phyloP scores from a whole-genome alignment of 257 asterid genomes.

The Nicotiana benthamiana region DNA sequence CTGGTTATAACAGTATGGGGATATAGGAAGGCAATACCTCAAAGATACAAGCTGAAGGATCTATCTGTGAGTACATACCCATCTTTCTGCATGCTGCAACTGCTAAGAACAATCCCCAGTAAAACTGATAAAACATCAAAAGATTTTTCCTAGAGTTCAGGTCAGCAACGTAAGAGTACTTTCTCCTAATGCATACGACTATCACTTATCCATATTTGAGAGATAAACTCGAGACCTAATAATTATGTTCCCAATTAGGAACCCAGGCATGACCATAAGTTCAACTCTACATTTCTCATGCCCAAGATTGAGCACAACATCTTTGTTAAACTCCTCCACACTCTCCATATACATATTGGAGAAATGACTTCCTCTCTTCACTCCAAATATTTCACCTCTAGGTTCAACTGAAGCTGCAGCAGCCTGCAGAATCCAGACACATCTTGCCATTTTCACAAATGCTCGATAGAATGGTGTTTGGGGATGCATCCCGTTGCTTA shows the following conservation, averaged over 20 bases:
- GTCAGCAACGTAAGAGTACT: background rate
- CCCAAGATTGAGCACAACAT: slow-evolving; percentile 20
- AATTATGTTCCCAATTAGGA: slow-evolving; percentile 40
- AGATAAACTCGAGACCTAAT: slow-evolving; percentile 64
- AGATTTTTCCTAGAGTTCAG: slow-evolving; percentile 2
- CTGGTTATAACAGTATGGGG: background rate
- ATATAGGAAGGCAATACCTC: background rate
- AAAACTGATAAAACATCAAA: background rate
- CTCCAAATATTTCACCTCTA: slow-evolving; percentile 42
- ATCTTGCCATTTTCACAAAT: slow-evolving; percentile 72
- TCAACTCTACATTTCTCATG: slow-evolving; percentile 49
- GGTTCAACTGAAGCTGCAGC: slow-evolving; percentile 35
- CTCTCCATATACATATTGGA: slow-evolving; percentile 58
- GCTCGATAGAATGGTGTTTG: slow-evolving; percentile 57
- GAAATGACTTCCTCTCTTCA: slow-evolving; percentile 49
- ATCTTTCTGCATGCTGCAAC: background rate
- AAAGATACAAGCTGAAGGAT: background rate
- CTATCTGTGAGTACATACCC: background rate
- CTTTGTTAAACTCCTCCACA: slow-evolving; percentile 46
- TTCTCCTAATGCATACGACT: slow-evolving; percentile 15
- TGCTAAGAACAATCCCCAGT: background rate
- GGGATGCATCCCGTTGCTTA: slow-evolving; percentile 60
- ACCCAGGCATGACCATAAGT: slow-evolving; percentile 81
- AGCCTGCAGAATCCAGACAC: slow-evolving; percentile 70
- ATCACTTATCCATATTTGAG: slow-evolving; percentile 26